Conservation (phyloP, 2,329 filamentous ascomycete species). For the Diaporthe amygdali region DNA sequence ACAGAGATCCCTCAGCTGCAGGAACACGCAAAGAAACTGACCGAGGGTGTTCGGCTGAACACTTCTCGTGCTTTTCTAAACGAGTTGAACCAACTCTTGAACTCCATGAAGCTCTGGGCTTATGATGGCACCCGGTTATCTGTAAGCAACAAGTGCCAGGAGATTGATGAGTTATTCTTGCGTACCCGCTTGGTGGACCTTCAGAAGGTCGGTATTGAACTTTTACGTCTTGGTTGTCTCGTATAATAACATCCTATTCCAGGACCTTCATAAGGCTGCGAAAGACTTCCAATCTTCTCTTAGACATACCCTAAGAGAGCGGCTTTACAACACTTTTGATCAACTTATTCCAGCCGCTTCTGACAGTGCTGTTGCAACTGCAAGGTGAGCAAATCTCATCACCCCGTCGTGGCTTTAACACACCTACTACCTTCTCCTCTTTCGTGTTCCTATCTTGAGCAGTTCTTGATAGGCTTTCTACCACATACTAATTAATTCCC, state of each 20-base stretch:
- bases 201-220: background rate
- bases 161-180: background rate
- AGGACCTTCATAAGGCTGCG: background rate
- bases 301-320: background rate
- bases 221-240: background rate
- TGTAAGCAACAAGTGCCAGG: background rate
- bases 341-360: background rate
- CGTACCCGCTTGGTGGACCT: background rate
- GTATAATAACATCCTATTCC: background rate
- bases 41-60: slow-evolving; percentile 39
- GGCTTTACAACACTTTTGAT: background rate
- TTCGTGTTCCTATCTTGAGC: too few species aligned
- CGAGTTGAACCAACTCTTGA: slow-evolving; percentile 53
- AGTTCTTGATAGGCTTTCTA: background rate
- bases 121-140: slow-evolving; percentile 28
- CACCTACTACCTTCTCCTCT: background rate
- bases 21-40: slow-evolving; percentile 62
- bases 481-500: background rate
- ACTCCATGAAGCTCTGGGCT: slow-evolving; percentile 52
- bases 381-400: background rate
- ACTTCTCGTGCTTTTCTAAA: slow-evolving; percentile 56
- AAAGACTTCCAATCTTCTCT: background rate
- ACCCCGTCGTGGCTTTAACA: background rate
- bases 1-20: slow-evolving; percentile 66
- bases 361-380: background rate